Conservation (phyloP, 2,329 filamentous ascomycete species). For the Clonostachys chloroleuca region DNA sequence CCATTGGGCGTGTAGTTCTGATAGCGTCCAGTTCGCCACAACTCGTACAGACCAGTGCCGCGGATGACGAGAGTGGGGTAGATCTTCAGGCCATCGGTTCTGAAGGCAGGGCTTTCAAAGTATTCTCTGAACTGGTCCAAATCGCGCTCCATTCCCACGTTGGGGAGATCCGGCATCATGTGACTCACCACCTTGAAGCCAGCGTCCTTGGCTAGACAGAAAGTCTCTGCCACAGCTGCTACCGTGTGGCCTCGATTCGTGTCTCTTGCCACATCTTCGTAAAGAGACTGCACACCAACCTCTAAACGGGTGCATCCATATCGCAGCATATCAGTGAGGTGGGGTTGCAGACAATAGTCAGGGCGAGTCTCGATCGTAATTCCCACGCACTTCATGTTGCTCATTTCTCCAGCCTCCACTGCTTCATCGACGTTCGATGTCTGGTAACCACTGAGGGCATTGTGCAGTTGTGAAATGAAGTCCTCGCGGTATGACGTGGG, state of each 20-base stretch:
- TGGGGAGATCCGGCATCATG: slow-evolving; percentile 99
- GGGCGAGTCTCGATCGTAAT: slow-evolving; percentile 98
- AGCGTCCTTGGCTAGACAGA: slow-evolving; percentile 94
- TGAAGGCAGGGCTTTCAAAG: slow-evolving; percentile 93
- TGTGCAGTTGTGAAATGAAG: slow-evolving; percentile 94
- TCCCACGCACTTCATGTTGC: slow-evolving; percentile 94
- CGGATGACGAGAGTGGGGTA: slow-evolving; percentile 97
- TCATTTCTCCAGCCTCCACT: slow-evolving; percentile 91
- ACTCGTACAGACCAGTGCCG: slow-evolving; percentile 91
- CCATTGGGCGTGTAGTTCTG: slow-evolving; percentile 99
- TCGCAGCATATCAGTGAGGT: slow-evolving; percentile 92
- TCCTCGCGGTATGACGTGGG: slow-evolving; percentile 83
- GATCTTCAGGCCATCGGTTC: slow-evolving; percentile 95
- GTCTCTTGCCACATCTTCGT: slow-evolving; percentile 97
- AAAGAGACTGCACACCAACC: slow-evolving; percentile 92
- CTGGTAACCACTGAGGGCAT: slow-evolving; percentile 93
- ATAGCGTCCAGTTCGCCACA: slow-evolving; percentile 95
- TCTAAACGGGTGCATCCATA: slow-evolving; percentile 95
- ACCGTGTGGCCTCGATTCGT: slow-evolving; percentile 97
- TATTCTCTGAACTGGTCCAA: slow-evolving; percentile 97
- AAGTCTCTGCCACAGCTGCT: slow-evolving; percentile 90
- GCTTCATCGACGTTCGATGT: slow-evolving; percentile 93
- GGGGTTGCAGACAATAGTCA: slow-evolving; percentile 95
- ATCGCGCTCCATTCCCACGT: slow-evolving; percentile 97
- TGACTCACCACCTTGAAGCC: slow-evolving; percentile 99